Percentiles rank a stretch among this genome's conserved stretches.
These are phyloP conservation scores for Serendipita vermifera DNA, from an alignment of 768 basidiomycete genomes.

Conservation along the genomic window DNA sequence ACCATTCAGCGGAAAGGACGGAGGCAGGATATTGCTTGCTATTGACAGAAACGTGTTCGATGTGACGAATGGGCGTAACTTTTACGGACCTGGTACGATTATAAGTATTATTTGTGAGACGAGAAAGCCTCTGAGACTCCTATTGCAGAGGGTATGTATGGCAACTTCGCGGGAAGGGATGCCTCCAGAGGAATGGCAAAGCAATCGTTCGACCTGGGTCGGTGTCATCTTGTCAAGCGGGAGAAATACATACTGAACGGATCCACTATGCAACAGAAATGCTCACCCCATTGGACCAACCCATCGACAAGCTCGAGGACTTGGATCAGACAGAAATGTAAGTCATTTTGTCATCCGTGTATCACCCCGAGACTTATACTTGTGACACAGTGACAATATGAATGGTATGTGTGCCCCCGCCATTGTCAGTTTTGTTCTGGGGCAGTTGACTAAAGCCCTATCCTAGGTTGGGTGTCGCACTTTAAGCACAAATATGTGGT, in stretches of 20 bases:
- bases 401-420: conserved; percentile 38
- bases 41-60: conserved; percentile 88
- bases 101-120: background rate
- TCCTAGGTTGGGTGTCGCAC: conserved; percentile 80
- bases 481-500: conserved; percentile 87
- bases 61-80: conserved; percentile 74
- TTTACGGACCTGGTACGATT: conserved; percentile 84
- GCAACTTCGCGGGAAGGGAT: conserved; percentile 93
- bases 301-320: conserved; percentile 72
- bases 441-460: conserved; percentile 11
- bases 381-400: conserved; percentile 69
- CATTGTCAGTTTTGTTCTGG: background rate
- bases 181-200: conserved; percentile 96
- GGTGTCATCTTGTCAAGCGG: too few species aligned
- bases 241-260: too few species aligned
- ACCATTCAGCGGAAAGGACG: conserved; percentile 50
- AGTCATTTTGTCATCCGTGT: conserved; percentile 23
- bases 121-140: conserved; percentile 7
- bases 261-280: conserved; percentile 48
- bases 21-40: conserved; percentile 67
- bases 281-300: conserved; percentile 77
- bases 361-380: conserved; percentile 11
- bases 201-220: conserved; percentile 88
- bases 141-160: conserved; percentile 77
- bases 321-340: conserved; percentile 73